Evolutionary conservation across 306 rosid genomes (phyloP), one percentile per base, ranked within the genome.

Genomic region (Glycyrrhiza uralensis): DNA sequence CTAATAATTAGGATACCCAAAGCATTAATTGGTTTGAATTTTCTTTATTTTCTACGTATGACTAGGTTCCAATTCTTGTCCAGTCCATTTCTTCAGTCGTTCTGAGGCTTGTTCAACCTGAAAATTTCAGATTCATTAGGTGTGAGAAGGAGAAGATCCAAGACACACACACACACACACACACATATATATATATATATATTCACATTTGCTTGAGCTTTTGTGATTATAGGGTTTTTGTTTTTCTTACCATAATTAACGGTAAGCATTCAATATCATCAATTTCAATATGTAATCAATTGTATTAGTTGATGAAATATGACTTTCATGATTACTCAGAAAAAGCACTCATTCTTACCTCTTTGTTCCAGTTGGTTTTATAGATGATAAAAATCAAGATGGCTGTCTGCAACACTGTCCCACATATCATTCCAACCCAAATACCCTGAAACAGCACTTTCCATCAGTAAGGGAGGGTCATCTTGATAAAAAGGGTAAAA

Each of bases 341-440:
- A 36, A n/a, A 36, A 65, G 3, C 41, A 69, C 26, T 24, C 11
- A 15, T 35, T 41, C 72, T 79, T 52, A 89, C 99, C 96, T 94
- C 99, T 29, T 76, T 79, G 18, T 79, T 91, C 99, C 97, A 91
- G 54, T 94, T 86, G 71, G 99, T 94, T 78, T 75, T 91, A 28
- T 65, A 89, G 57, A 84, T 73, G 49, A 94, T 85, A 30, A 41
- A 65, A 68, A 89, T 5, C 63, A 91, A 89, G 56, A 94, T 87
- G 42, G 80, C 4, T 8, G 99, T 94, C 77, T 94, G 97, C 74
- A 94, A 84, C 44, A 79, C 36, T 47, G 99, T 94, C 54, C 99
- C 99, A 35, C 80, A 77, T 18, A 94, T 89, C 99, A 94, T 94
- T 62, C 99, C 99, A 59, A 81, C 29, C 99, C 99, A 94, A 75